phyloP scores from a whole-genome alignment of 2,329 filamentous ascomycete species.

The Hypomyces rosellus region DNA sequence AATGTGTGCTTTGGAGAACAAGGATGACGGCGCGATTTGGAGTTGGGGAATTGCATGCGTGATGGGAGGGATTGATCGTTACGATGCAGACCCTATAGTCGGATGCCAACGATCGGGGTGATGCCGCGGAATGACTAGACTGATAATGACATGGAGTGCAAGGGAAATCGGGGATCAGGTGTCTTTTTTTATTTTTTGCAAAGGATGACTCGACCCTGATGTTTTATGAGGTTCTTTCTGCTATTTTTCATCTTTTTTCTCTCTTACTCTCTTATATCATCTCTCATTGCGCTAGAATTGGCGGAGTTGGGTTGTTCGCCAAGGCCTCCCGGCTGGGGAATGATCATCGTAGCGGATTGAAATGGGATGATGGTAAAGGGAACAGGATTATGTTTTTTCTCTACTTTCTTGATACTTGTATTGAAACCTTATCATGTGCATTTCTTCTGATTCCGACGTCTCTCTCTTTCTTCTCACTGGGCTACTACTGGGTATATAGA shows the following conservation, averaged over 20 bases:
- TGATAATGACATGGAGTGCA: neutral
- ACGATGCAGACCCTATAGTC: no score
- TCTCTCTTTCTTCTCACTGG: no score
- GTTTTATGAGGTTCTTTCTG: slow-evolving; percentile 13
- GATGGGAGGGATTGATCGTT: no score
- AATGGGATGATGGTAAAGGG: slow-evolving; percentile 12
- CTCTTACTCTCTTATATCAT: slow-evolving; percentile 16
- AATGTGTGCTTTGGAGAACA: slow-evolving; percentile 5
- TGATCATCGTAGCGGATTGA: slow-evolving; percentile 17
- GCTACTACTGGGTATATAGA: no score
- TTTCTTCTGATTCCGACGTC: no score
- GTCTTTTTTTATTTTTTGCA: slow-evolving; percentile 20
- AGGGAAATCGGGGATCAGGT: slow-evolving; percentile 15
- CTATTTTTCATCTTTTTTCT: slow-evolving; percentile 12
- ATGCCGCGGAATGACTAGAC: no score
- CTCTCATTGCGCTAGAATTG: slow-evolving; percentile 22
- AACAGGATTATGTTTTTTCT: slow-evolving; percentile 8
- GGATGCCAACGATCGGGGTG: no score
- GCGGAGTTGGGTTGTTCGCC: slow-evolving; percentile 21
- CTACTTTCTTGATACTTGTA: no score
- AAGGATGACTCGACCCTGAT: slow-evolving; percentile 13
- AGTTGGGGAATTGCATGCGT: slow-evolving; percentile 17
- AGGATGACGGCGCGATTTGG: slow-evolving; percentile 1
- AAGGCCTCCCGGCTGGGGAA: slow-evolving; percentile 16
- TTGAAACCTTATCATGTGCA: no score